Evolutionary conservation across 805 yeast genomes (phyloP), one percentile per base, ranked within the genome.

Genomic region (Wickerhamomyces xylosicus): DNA sequence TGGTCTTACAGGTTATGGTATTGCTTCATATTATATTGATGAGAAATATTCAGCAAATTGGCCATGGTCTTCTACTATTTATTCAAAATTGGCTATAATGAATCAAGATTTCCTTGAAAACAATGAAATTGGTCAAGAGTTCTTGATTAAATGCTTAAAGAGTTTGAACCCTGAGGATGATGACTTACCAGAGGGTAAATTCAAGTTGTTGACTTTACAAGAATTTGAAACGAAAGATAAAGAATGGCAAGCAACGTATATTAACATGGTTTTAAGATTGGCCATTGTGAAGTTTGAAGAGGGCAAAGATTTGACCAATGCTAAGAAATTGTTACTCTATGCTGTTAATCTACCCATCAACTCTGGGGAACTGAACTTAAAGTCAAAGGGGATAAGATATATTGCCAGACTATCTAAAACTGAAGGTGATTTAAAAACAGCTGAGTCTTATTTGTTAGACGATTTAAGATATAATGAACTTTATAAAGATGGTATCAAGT

Each of bases 191-290:
- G 19, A 31, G 8, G 33, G 11, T 15, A 48, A 47, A 35, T 56
- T 44, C 37, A 46, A 41, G 37, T 47, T 48, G 31, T 45, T 48
- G 28, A 50, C 38, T 19, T 52, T 49, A 35, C 49, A 48, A 10
- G 43, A 50, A 20, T 37, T 61, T 15, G 42, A 50, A 9, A 42
- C 46, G 38, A 56, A 50, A 36, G 46, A 46, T 35, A 53, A 57
- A 20, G 56, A 50, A 35, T 58, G 62, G 46, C 58, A 62, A 41
- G 27, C 50, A 4, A 43, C 49, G 0, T 67, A 64, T 41, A 37
- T 67, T 14, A 71, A 69, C 47, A 45, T 69, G 10, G 45, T 68
- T 5, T 37, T 64, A 7, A 54, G 73, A 45, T 57, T 58, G 44
- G 67, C 69, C 0, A 34, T 66, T 19, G 56, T 66, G 1, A 51